These are phyloP conservation scores for Lachnellula arida DNA, from an alignment of 2,329 filamentous ascomycete species.

Conservation along the genomic window DNA sequence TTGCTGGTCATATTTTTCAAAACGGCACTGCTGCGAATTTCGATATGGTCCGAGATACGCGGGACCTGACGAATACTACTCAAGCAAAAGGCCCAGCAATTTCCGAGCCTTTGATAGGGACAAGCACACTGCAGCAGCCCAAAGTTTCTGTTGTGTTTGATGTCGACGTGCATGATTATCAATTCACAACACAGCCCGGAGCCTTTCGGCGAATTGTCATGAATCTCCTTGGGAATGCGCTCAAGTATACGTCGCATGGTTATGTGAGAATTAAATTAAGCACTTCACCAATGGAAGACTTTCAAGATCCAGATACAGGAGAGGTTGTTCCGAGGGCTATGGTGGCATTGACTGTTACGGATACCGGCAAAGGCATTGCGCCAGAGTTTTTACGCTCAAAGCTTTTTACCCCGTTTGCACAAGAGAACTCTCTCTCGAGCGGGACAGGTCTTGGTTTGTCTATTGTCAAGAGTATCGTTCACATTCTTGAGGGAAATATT, in stretches of 20 bases:
- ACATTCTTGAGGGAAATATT: slow-evolving; percentile 55
- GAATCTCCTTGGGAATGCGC: slow-evolving; percentile 59
- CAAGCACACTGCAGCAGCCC: slow-evolving; percentile 7
- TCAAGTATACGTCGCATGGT: slow-evolving; percentile 56
- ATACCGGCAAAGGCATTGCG: slow-evolving; percentile 66
- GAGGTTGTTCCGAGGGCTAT: slow-evolving; percentile 22
- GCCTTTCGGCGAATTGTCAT: slow-evolving; percentile 49
- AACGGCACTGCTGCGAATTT: slow-evolving; percentile 30
- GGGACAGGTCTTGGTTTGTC: slow-evolving; percentile 61
- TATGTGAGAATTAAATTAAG: slow-evolving; percentile 40
- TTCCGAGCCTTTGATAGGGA: slow-evolving; percentile 4
- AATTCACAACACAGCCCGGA: slow-evolving; percentile 50
- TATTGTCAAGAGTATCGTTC: slow-evolving; percentile 59
- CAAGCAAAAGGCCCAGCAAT: background rate
- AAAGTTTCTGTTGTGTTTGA: slow-evolving; percentile 30
- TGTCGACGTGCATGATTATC: slow-evolving; percentile 26
- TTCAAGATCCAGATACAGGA: slow-evolving; percentile 10
- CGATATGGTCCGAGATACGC: slow-evolving; percentile 26
- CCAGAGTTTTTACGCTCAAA: slow-evolving; percentile 57
- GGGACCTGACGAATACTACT: slow-evolving; percentile 3
- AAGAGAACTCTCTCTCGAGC: slow-evolving; percentile 57
- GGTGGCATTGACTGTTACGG: slow-evolving; percentile 64
- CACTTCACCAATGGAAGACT: slow-evolving; percentile 25
- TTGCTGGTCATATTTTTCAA: slow-evolving; percentile 32
- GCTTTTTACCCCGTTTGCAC: slow-evolving; percentile 58